A percentile compares a stretch with the other conserved stretches of the same genome.
Conservation (phyloP, 2,329 filamentous ascomycete species). For the Leptodontidium sp. region DNA sequence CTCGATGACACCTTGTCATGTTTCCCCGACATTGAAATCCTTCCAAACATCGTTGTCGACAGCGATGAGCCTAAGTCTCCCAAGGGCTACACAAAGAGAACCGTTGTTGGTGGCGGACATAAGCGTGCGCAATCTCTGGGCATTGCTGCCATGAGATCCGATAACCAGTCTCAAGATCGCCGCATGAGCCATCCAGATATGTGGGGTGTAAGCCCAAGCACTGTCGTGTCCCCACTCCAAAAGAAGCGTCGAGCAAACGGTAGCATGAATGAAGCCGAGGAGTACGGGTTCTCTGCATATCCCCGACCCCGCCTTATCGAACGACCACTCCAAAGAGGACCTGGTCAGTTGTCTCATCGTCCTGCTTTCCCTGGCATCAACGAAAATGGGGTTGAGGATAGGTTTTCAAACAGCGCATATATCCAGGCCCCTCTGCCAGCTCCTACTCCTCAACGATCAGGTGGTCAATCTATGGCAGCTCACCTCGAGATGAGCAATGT, state of each 20-base stretch:
- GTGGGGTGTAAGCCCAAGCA: slow-evolving; percentile 26
- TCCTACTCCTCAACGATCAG: slow-evolving; percentile 39
- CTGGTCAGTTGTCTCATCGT: slow-evolving; percentile 33
- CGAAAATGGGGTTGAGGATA: slow-evolving; percentile 37
- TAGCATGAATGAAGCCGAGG: slow-evolving; percentile 21
- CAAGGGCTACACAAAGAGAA: slow-evolving; percentile 42
- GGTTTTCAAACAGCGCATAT: slow-evolving; percentile 20
- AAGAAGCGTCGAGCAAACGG: slow-evolving; percentile 40
- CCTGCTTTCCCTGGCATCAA: slow-evolving; percentile 38
- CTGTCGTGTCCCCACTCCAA: slow-evolving; percentile 24
- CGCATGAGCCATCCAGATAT: slow-evolving; percentile 36
- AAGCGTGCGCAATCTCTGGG: slow-evolving; percentile 47
- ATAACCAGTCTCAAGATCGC: slow-evolving; percentile 29
- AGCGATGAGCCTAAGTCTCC: slow-evolving; percentile 43
- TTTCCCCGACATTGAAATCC: slow-evolving; percentile 52
- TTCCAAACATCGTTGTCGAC: slow-evolving; percentile 48
- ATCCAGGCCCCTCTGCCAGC: slow-evolving; percentile 39
- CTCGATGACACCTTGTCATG: slow-evolving; percentile 46
- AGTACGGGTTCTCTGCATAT: slow-evolving; percentile 6
- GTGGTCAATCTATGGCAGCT: slow-evolving; percentile 37
- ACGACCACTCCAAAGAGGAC: slow-evolving; percentile 26
- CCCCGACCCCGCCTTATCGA: slow-evolving; percentile 19
- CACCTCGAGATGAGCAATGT: slow-evolving; percentile 37
- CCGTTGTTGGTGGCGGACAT: slow-evolving; percentile 33
- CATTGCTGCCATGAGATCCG: slow-evolving; percentile 30